phyloP scores from a whole-genome alignment of 352 stramenopile species.

The Globisporangium yorkense region DNA sequence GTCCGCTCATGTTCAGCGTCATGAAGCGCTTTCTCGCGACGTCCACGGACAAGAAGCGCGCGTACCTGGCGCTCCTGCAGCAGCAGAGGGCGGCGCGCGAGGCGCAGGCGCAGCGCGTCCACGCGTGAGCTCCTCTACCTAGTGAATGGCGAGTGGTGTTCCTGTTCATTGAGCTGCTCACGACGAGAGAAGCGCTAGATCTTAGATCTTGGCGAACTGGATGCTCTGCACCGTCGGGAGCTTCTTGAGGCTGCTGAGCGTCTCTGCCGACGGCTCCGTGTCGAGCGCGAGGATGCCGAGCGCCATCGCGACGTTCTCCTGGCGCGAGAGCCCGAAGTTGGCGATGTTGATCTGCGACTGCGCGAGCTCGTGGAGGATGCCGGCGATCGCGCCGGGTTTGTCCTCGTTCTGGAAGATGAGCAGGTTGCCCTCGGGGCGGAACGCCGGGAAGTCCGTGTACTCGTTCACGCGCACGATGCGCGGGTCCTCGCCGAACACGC shows the following conservation, averaged over 20 bases:
- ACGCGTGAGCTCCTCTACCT: not conserved
- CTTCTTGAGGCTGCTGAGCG: conserved; percentile 50
- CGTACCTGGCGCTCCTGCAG: conserved; percentile 29
- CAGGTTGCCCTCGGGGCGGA: conserved; percentile 71
- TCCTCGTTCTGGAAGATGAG: conserved; percentile 85
- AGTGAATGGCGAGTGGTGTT: not conserved
- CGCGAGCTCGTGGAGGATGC: conserved; percentile 62
- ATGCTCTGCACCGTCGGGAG: conserved; percentile 61
- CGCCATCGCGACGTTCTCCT: conserved; percentile 47
- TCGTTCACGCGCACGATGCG: conserved; percentile 76
- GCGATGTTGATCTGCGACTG: conserved; percentile 80
- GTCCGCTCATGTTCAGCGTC: conserved; percentile 51
- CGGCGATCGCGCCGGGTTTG: conserved; percentile 67
- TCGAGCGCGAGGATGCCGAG: conserved; percentile 76
- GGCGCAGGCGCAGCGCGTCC: not conserved
- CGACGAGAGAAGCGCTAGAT: not conserved
- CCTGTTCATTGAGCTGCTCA: too few relatives aligned
- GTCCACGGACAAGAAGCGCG: conserved; percentile 62
- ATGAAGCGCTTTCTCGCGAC: conserved; percentile 78
- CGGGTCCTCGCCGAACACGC: conserved; percentile 78
- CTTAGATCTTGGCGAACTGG: conserved; percentile 60
- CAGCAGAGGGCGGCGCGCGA: conserved; percentile 12
- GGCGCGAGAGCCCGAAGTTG: conserved; percentile 75
- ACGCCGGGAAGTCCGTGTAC: conserved; percentile 81
- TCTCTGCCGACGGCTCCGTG: conserved; percentile 42